Conservation (phyloP, 2,329 filamentous ascomycete species). For the Claviceps cyperi region DNA sequence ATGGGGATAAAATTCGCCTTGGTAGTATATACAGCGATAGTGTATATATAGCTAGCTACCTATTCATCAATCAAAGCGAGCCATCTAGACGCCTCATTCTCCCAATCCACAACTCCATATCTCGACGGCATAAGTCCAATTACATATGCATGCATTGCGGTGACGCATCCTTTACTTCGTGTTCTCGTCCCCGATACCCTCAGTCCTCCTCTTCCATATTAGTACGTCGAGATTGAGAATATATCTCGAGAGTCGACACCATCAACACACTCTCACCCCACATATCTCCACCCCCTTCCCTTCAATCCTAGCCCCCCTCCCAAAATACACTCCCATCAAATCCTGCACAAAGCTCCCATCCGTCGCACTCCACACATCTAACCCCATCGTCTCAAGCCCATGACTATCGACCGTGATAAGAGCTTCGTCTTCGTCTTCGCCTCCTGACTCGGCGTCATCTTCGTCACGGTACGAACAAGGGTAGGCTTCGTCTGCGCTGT, state of each 20-base stretch:
- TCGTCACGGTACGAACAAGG: constrained; percentile 19
- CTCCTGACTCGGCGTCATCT: constrained; percentile 17
- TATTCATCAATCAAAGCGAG: too few species aligned
- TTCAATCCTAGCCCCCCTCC: constrained; percentile 45
- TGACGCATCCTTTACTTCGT: too few species aligned
- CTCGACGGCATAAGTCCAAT: too few species aligned
- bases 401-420: constrained; percentile 48
- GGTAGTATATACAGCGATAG: too few species aligned
- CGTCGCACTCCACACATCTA: constrained; percentile 61
- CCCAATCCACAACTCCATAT: too few species aligned
- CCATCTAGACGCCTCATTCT: too few species aligned
- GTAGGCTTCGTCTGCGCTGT: constrained; percentile 29
- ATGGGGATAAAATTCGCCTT: too few species aligned
- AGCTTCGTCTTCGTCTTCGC: constrained; percentile 12
- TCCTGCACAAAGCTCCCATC: constrained; percentile 57
- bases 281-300: constrained; percentile 61
- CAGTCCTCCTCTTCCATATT: background rate
- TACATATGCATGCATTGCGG: too few species aligned
- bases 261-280: constrained; percentile 52
- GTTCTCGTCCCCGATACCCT: background rate
- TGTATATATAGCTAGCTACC: too few species aligned
- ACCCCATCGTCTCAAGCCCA: constrained; percentile 55
- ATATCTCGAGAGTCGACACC: too few species aligned
- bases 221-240: too few species aligned
- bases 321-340: constrained; percentile 51